Evolutionary conservation across 2,329 filamentous ascomycete species (phyloP).

Genomic region (Beauveria asiatica): DNA sequence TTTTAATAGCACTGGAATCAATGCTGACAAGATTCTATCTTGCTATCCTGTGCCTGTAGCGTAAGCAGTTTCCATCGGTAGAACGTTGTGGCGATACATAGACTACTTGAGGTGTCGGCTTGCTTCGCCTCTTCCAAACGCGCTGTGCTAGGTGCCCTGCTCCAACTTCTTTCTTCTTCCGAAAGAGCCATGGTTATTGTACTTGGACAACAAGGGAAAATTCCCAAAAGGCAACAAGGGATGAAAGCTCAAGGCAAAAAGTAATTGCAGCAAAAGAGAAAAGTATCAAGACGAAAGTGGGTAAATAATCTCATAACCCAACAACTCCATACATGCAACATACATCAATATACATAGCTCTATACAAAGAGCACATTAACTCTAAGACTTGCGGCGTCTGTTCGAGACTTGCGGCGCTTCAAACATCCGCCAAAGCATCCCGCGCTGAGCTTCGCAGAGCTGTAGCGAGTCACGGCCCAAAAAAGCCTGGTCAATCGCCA

Average conservation of each 20-base stretch:
- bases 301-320: neutral
- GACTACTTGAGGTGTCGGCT: too few relatives aligned
- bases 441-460: neutral
- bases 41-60: too few relatives aligned
- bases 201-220: neutral
- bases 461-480: neutral
- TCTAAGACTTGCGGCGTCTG: neutral
- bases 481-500: neutral
- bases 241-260: too few relatives aligned
- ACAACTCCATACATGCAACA: slow-evolving; percentile 10
- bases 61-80: too few relatives aligned
- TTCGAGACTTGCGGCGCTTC: neutral
- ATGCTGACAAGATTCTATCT: too few relatives aligned
- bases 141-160: neutral
- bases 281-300: neutral
- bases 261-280: too few relatives aligned
- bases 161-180: neutral
- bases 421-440: neutral
- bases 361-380: neutral
- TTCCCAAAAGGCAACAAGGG: neutral
- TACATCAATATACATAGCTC: slow-evolving; percentile 11
- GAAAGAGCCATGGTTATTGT: slow-evolving; percentile 24
- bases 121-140: too few relatives aligned
- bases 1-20: too few relatives aligned
- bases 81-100: too few relatives aligned